Evolutionary conservation across 345 rosid species (phyloP), one percentile per base, ranked within the genome.

Genomic region (Bretschneidera sinensis): DNA sequence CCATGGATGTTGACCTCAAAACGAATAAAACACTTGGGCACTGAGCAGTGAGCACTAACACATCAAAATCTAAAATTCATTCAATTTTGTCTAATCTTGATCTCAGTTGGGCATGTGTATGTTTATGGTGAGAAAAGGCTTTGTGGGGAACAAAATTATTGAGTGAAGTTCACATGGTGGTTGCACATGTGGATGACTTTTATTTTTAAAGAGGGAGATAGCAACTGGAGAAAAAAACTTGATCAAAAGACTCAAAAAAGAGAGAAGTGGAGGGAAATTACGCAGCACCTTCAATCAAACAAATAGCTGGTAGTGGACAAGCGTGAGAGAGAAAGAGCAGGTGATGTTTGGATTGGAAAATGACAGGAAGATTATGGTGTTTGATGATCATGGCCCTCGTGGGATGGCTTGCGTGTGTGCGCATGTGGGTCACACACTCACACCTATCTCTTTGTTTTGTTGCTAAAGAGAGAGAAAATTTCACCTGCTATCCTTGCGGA

Each of bases 81-180:
- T 68, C 5, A 59, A 53, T 28, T 48, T 48, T 14, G 52, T 54
- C 48, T 21, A 24, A 31, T 31, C 60, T 20, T 55, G 62, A 54
- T 54, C 48, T 63, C 39, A 61, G 21, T n/a, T 56, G 59, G 62
- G 63, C 23, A 24, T 50, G n/a, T 52, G 43, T 55, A 31, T 61
- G 45, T 48, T 24, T 51, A 54, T 11, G 25, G 58, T 68, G 24
- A 51, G 31, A 68, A 68, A 18, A 20, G 23, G 23, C 24, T 24
- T 22, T 16, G 72, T 68, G 71, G 76, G 74, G 75, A 59, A 65
- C 78, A 66, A 21, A 74, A 71, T 71, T 56, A 76, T 71, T 57
- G 60, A 59, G 48, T 64, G 51, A 57, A 76, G 33, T 28, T 65
- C 76, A 65, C 74, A 50, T 61, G 78, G 70, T 45, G 71, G 70